These are phyloP conservation scores for Nakaseomyces nivariensis DNA, from an alignment of 1,139 yeast genomes.

Conservation along the genomic window DNA sequence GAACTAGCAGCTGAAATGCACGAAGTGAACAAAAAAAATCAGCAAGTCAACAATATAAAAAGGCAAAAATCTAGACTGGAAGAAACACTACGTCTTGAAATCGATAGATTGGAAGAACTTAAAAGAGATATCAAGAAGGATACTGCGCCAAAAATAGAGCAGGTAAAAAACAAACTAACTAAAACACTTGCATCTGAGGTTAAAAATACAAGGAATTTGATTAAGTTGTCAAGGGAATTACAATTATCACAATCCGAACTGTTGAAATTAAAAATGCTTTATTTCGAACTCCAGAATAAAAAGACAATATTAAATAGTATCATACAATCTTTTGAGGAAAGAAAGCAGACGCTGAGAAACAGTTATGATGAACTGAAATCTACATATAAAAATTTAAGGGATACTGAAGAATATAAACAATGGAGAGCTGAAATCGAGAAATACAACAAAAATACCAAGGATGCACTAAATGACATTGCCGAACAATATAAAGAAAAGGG, in stretches of 20 bases:
- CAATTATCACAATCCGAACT: conserved; percentile 13
- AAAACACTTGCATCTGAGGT: background rate
- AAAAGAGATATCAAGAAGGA: conserved; percentile 20
- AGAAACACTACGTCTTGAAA: conserved; percentile 21
- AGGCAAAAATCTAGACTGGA: conserved; percentile 15
- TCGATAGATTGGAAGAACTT: conserved; percentile 21
- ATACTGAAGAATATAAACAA: conserved; percentile 37
- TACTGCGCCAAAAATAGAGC: conserved; percentile 22
- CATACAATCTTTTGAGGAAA: conserved; percentile 21
- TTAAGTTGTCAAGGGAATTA: conserved; percentile 2
- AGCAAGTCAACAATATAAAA: conserved; percentile 12
- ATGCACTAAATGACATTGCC: conserved; percentile 37
- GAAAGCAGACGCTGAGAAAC: conserved; percentile 27
- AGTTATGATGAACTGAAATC: conserved; percentile 36
- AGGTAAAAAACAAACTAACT: conserved; percentile 24
- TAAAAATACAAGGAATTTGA: background rate
- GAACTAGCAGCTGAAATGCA: conserved; percentile 13
- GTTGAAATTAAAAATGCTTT: conserved; percentile 9
- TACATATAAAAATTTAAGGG: conserved; percentile 36
- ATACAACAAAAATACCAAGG: conserved; percentile 38
- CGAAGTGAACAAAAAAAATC: conserved; percentile 11
- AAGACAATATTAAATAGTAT: conserved; percentile 19
- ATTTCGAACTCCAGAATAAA: conserved; percentile 18
- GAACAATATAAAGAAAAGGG: conserved; percentile 36
- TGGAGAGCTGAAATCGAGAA: conserved; percentile 35